Base-by-base conservation (phyloP, 306 rosid species). In the Aeschynomene evenia region DNA sequence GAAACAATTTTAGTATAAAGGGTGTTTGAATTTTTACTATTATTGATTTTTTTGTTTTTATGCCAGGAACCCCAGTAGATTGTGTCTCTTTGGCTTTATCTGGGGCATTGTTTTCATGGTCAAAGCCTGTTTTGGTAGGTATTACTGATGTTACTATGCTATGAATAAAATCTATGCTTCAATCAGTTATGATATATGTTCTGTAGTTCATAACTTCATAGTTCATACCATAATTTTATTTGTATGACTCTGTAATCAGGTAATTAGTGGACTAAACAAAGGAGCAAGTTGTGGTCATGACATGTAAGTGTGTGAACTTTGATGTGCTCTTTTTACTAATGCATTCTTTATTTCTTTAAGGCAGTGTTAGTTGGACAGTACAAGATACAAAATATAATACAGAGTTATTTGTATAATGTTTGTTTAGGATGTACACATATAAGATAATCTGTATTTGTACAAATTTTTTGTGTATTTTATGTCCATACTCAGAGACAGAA, bases 51-150 rank as follows among this genome's bases (percentile, higher is more conserved):
- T 14, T 13, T 21, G 19, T 20, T 28, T 11, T 7, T 15, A 39
- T 66, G 9, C 14, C 76, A 86, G 86, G 91, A 29, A 86, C 79
- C 16, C 84, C 88, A 3, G 91, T 63, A 24, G 88, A 86, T 37
- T 86, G 85, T 68, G 79, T 86, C 12, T 83, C 91, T 36, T 45
- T 86, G 73, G 91, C 91, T 12, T 61, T 86, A 65, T 86, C 88
- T 0, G 91, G 88, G 49, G 83, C 86, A 48, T 49, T 86, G 74
- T 86, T 86, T 77, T 78, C 81, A 39, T 86, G 84, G 82, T 63
- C 86, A 16, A 86, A 66, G 74, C 88, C 86, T 59, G 33, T 77
- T 33, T 29, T 86, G 84, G 91, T 85, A 71, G 40, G 74, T 56
- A 50, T 11, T n/a, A n/a, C n/a, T 13, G 14, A 2, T 56, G 20